Conservation (phyloP, 139 green algal genomes). For the Prasinococcaceae sp. region DNA sequence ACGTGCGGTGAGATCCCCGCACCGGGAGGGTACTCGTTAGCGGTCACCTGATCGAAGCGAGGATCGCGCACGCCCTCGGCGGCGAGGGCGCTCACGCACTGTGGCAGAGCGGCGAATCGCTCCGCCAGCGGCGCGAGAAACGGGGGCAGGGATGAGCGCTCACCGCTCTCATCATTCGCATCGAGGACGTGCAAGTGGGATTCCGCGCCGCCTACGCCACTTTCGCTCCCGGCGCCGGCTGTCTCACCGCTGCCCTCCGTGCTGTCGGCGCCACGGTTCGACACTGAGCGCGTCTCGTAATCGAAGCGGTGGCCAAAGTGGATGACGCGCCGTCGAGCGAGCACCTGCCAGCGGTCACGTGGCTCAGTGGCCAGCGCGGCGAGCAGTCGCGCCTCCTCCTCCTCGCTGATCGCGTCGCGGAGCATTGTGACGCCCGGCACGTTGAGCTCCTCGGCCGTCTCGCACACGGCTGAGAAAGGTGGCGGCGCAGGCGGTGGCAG, state of each 20-base stretch:
- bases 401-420: constrained; percentile 7
- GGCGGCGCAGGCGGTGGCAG: no score
- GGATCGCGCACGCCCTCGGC: constrained; percentile 4
- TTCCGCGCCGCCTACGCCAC: background rate
- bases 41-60: constrained; percentile 62
- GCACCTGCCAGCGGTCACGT: background rate
- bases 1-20: constrained; percentile 85
- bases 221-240: background rate
- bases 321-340: constrained; percentile 58
- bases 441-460: background rate
- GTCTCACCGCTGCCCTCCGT: background rate
- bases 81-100: no score
- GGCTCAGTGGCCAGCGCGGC: background rate
- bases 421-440: constrained; percentile 7
- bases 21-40: constrained; percentile 83
- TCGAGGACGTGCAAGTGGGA: background rate
- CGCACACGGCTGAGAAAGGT: no score
- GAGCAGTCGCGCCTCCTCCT: constrained; percentile 3
- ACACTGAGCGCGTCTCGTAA: constrained; percentile 24
- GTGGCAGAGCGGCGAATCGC: constrained; percentile 10
- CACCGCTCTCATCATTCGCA: constrained; percentile 5
- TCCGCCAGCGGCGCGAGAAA: constrained; percentile 11
- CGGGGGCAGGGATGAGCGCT: background rate
- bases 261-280: background rate
- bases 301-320: constrained; percentile 67